Conservation (phyloP, 2,329 filamentous ascomycete species). For the Cytospora piceae region DNA sequence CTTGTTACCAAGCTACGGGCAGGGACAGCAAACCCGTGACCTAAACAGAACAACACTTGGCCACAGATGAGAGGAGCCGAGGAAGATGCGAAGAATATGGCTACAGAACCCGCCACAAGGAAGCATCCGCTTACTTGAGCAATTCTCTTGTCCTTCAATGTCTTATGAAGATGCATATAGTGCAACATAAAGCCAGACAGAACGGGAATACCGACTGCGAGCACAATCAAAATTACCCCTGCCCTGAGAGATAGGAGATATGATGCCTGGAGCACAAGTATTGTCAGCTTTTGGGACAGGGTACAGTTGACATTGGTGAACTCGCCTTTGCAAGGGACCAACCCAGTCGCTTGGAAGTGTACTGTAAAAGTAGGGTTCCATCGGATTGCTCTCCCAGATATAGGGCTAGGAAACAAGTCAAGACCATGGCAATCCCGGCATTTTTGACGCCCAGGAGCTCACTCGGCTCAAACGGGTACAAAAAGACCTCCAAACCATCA, state of each 20-base stretch:
- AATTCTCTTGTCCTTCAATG: conserved; percentile 29
- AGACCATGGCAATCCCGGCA: too few species aligned
- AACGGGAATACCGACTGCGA: conserved; percentile 24
- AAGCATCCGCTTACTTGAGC: conserved; percentile 27
- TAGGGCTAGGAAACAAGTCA: background rate
- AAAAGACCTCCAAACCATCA: too few species aligned
- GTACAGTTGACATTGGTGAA: too few species aligned
- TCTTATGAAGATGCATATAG: conserved; percentile 20
- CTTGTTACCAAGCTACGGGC: conserved; percentile 30
- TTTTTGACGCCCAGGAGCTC: too few species aligned
- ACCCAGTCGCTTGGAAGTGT: conserved; percentile 28
- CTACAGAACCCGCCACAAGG: conserved; percentile 26
- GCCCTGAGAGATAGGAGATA: conserved; percentile 31
- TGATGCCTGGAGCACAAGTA: conserved; percentile 28
- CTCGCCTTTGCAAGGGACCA: conserved; percentile 30
- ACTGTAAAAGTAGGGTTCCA: conserved; percentile 27
- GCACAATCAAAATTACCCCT: conserved; percentile 26
- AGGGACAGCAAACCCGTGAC: conserved; percentile 27
- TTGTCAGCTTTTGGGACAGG: background rate
- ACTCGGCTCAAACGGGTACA: too few species aligned
- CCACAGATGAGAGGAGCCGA: conserved; percentile 23
- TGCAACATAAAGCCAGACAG: conserved; percentile 20
- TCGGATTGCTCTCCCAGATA: conserved; percentile 22
- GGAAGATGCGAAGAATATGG: conserved; percentile 26
- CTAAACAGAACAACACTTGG: conserved; percentile 24